Percentiles rank a stretch among this genome's conserved stretches.
These are phyloP conservation scores for Helotiales sp. DNA, from an alignment of 2,329 filamentous ascomycete species.

Conservation along the genomic window DNA sequence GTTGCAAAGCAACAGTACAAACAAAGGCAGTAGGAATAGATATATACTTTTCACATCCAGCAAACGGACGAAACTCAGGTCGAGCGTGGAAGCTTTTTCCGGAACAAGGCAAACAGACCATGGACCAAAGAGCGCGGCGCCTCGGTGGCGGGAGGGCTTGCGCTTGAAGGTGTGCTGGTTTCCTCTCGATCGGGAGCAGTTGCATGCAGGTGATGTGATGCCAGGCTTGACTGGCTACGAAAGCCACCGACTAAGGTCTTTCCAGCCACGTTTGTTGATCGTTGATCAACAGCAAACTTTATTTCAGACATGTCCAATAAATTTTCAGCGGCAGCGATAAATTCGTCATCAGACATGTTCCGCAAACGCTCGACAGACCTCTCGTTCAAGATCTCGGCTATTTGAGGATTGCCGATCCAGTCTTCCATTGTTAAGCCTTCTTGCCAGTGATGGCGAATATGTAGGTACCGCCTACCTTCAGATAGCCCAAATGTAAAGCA, in stretches of 20 bases:
- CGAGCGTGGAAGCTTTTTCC: background rate
- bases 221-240: too few relatives aligned
- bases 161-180: background rate
- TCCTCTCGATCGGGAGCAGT: background rate
- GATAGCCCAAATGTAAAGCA: background rate
- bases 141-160: background rate
- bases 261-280: background rate
- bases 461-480: background rate
- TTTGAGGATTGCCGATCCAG: background rate
- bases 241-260: background rate
- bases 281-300: background rate
- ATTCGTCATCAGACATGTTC: background rate
- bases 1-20: too few relatives aligned
- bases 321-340: background rate
- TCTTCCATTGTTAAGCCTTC: background rate
- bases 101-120: background rate
- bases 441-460: conserved; percentile 2
- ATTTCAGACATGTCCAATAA: background rate
- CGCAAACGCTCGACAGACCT: background rate
- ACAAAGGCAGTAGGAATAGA: too few relatives aligned
- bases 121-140: background rate
- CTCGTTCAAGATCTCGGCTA: background rate
- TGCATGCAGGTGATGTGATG: too few relatives aligned
- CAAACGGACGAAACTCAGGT: too few relatives aligned
- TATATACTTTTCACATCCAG: too few relatives aligned